These are phyloP conservation scores for Sordariomycetes sp. DNA, from an alignment of 2,329 filamentous ascomycete genomes.

Conservation along the genomic window DNA sequence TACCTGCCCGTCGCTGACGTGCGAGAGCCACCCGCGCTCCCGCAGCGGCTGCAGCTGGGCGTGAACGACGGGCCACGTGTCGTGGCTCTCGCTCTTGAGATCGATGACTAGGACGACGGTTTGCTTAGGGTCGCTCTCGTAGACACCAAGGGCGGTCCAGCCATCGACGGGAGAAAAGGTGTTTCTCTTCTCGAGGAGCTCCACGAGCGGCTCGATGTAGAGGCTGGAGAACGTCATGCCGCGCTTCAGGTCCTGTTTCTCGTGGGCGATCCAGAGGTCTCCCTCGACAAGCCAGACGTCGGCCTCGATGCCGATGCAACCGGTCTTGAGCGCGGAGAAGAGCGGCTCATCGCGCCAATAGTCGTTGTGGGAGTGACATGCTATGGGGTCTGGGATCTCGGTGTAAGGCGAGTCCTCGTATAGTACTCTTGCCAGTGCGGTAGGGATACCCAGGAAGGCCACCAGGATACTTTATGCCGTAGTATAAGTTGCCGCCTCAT, in stretches of 20 bases:
- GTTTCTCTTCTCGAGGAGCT: slow-evolving; percentile 38
- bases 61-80: slow-evolving; percentile 30
- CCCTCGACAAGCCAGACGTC: slow-evolving; percentile 51
- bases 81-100: slow-evolving; percentile 44
- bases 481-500: not conserved
- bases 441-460: slow-evolving; percentile 4
- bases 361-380: slow-evolving; percentile 58
- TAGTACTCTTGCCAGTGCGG: not conserved
- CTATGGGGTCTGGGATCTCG: slow-evolving; percentile 25
- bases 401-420: slow-evolving; percentile 1
- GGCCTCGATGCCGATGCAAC: slow-evolving; percentile 52
- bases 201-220: slow-evolving; percentile 51
- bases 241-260: slow-evolving; percentile 33
- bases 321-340: slow-evolving; percentile 44
- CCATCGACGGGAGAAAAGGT: slow-evolving; percentile 13
- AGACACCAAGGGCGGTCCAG: slow-evolving; percentile 31
- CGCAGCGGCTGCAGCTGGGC: slow-evolving; percentile 44
- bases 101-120: slow-evolving; percentile 54
- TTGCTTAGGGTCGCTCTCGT: slow-evolving; percentile 34
- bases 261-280: slow-evolving; percentile 51
- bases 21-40: slow-evolving; percentile 41
- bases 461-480: slow-evolving; percentile 3
- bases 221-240: slow-evolving; percentile 45
- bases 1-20: slow-evolving; percentile 29
- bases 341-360: slow-evolving; percentile 54